Evolutionary conservation across 2,329 filamentous ascomycete genomes (phyloP), one percentile per base, ranked within the genome.

Genomic region (Aspergillus sp.): DNA sequence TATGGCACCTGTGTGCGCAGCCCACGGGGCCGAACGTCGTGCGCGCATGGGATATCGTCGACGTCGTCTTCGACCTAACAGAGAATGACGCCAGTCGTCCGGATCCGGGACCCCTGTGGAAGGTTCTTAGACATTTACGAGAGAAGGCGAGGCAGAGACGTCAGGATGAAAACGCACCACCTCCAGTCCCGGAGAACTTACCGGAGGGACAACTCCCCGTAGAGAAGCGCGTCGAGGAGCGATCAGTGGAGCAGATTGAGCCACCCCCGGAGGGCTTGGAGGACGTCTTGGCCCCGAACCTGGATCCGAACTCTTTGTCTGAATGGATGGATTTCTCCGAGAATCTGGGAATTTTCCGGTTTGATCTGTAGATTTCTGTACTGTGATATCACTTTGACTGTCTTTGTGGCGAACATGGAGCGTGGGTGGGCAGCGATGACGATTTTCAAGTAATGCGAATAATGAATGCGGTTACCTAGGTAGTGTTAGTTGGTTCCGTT

Each of bases 1-100:
- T 80, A 10, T 78, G 78, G 68, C 73, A 80, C 58, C 56, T 80
- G 0, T 77, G 77, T 51, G 68, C 78, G 9, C 69, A 64, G 32
- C 77, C 77, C 0, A 55, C 60, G 0, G 73, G 71, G 0, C 64
- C 63, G 0, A 64, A 62, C 18, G 67, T 66, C 0, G 66, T 66
- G 0, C 60, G 73, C 18, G 76, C 72, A 0, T 76, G 78, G 69
- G 49, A 63, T 7, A 60, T 67, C 11, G 63, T 73, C 32, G 24
- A 57, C 4, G 9, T 31, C 9, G 18, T 45, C 49, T 57, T 53
- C 18, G 26, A 57, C 6, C 14, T 55, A 2, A 49, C 53, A 0
- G 53, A 55, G 4, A 47, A 36, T 10, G 53, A 55, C 12, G 24
- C 29, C 9, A 49, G 24, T 10, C 53, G 45, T 1, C 53, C 53